phyloP scores from a whole-genome alignment of 2,329 filamentous ascomycete genomes.

The Mycocentrospora acerina region DNA sequence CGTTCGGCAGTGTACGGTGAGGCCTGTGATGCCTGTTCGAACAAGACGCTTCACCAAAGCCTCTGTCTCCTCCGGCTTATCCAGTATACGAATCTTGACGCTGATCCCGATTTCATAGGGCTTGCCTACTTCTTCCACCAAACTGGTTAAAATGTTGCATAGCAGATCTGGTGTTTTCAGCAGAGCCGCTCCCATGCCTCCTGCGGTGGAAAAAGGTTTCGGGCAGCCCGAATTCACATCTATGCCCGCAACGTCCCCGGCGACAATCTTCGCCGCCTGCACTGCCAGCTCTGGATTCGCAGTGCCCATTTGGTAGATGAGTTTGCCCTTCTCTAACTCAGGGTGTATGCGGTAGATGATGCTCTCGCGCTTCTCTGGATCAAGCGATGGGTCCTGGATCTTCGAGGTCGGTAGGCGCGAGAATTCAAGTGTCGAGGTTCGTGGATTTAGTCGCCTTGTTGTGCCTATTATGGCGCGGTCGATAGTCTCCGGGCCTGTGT shows the following conservation, averaged over 20 bases:
- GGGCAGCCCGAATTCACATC: conserved; percentile 98
- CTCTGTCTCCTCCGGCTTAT: conserved; percentile 74
- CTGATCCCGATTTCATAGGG: conserved; percentile 89
- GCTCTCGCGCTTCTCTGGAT: conserved; percentile 58
- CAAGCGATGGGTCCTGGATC: conserved; percentile 58
- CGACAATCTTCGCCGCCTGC: conserved; percentile 79
- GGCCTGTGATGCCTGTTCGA: conserved; percentile 83
- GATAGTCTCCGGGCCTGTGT: conserved; percentile 82
- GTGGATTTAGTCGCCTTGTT: conserved; percentile 72
- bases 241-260: conserved; percentile 85
- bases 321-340: conserved; percentile 67
- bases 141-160: conserved; percentile 75
- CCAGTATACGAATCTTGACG: conserved; percentile 91
- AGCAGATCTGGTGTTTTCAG: conserved; percentile 82
- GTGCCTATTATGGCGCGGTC: conserved; percentile 91
- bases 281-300: conserved; percentile 81
- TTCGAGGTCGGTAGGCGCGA: conserved; percentile 73
- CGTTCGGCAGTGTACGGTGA: conserved; percentile 95
- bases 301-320: conserved; percentile 93
- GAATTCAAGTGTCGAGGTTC: conserved; percentile 82
- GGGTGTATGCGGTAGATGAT: conserved; percentile 86
- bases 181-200: conserved; percentile 94
- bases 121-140: conserved; percentile 76
- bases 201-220: conserved; percentile 90
- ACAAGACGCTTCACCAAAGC: conserved; percentile 75